Evolutionary conservation across 2,329 filamentous ascomycete species (phyloP), one percentile per base, ranked within the genome.

Genomic region (Blumeria graminis): DNA sequence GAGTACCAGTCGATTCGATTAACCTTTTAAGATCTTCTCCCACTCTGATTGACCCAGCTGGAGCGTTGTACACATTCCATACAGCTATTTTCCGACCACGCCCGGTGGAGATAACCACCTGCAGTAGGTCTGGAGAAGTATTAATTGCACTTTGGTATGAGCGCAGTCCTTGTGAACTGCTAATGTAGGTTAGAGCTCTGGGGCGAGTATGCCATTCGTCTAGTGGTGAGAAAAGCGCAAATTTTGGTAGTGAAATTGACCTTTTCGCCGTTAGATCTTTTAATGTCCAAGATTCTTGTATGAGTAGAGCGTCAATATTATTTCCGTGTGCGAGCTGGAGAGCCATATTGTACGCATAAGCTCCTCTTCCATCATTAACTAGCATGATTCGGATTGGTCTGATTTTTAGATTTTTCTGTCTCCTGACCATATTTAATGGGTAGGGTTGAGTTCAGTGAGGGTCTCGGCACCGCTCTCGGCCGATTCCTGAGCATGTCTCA

Each of bases 161-260:
- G 32, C 18, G 22, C 13, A 53, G 51, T 13, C 51, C 34, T 11
- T 36, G 34, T 36, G 10, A 14, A 8, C 39, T 53, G 16, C 51
- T n/a, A 38, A 53, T 14, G 51, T 53, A 53, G 18, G 51, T 33
- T 39, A 39, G 32, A 16, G 33, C 34, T n/a, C 51, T 53, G 18
- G 51, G 51, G 51, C 51, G 51, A 53, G 32, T 36, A 35, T 53
- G 34, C 51, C 34, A 53, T 53, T 53, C 51, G 16, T 33, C n/a
- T 33, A 53, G 33, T 16, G 51, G 33, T n/a, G 51, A 53, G 14
- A 53, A 53, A 4, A 35, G 36, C 32, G n/a, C 22, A 18, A 53
- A 53, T 1, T 38, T 18, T 10, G 34, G 51, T 16, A 38, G 51
- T 38, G 51, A 53, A 18, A 53, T 53, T n/a, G 51, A 36, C n/a